Evolutionary conservation across 768 basidiomycete genomes (phyloP), one percentile per base, ranked within the genome.

Genomic region (Mycena haematopus): DNA sequence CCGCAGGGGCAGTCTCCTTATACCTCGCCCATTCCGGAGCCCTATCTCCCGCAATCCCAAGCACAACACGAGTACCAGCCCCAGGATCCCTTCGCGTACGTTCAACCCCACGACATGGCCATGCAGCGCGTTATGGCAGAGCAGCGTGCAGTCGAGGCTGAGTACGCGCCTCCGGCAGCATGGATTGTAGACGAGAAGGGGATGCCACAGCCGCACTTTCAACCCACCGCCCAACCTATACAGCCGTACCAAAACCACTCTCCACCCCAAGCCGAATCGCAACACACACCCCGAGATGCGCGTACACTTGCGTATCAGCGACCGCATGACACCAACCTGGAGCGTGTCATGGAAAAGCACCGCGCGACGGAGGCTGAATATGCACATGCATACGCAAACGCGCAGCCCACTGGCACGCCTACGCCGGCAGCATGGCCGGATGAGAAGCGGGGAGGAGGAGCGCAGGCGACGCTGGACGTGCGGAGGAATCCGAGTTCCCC

Each of bases 141-240:
- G 29, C 64, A 65, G 59, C 64, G 59, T 44, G 50, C 54, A 8
- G 52, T 65, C 2, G 50, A 60, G 64, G 64, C 64, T 21, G 64
- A 65, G 33, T 60, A 65, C 40, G 55, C 59, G 21, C 36, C 31
- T 13, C 63, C 63, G 7, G 35, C 52, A 11, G 52, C 44, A 15
- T 60, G 52, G 57, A 50, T 27, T 13, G 52, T 31, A 6, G 55
- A 56, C 17, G 50, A 56, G 38, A 60, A 47, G 45, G 29, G 9
- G 2, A 5, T 11, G 27, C 8, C 49, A 15, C 36, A 36, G 29
- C 29, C 29, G 9, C 29, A 31, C 9, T 6, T 36, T 14, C 36
- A 36, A 36, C 36, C 13, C 29, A 9, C 29, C 9, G 9, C 29
- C 19, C 40, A 42, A 19, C 19, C 40, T n/a, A 9, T 9, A 31